Conservation (phyloP, 2,329 filamentous ascomycete genomes). For the Ceratocystiopsis sp. region DNA sequence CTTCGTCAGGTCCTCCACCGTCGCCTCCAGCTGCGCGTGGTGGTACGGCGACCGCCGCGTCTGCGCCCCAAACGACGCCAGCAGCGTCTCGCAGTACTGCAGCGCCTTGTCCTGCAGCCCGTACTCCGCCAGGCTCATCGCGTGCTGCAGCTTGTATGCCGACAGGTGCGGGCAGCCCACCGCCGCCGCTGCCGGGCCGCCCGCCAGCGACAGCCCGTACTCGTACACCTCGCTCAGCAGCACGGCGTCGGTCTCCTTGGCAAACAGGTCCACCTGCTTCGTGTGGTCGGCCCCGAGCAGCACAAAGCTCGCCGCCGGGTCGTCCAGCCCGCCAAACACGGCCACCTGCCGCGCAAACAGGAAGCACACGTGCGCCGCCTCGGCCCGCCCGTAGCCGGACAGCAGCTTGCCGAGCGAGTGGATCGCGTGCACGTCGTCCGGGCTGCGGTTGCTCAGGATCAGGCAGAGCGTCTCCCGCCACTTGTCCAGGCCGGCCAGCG, state of each 20-base stretch:
- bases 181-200: conserved; percentile 15
- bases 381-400: conserved; percentile 67
- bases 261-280: conserved; percentile 51
- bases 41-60: conserved; percentile 80
- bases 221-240: conserved; percentile 94
- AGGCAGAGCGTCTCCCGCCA: conserved; percentile 85
- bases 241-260: conserved; percentile 69
- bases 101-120: conserved; percentile 71
- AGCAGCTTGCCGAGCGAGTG: conserved; percentile 68
- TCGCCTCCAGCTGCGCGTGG: conserved; percentile 53
- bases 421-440: conserved; percentile 61
- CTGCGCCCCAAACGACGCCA: conserved; percentile 56
- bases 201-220: conserved; percentile 62
- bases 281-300: conserved; percentile 67
- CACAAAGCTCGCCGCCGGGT: conserved; percentile 60
- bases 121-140: conserved; percentile 65
- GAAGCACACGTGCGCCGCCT: conserved; percentile 89
- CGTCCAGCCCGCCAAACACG: conserved; percentile 69
- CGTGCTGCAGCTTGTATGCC: conserved; percentile 82
- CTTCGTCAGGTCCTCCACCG: conserved; percentile 68
- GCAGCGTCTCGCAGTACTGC: conserved; percentile 79
- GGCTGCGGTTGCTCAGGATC: conserved; percentile 73
- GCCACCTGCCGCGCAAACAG: conserved; percentile 60
- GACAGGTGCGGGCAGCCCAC: conserved; percentile 59
- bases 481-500: conserved; percentile 71